A percentile compares a stretch with the other conserved stretches of the same genome.
Conservation (phyloP, 2,329 filamentous ascomycete species). For the Magnaporthiopsis rhizophila region DNA sequence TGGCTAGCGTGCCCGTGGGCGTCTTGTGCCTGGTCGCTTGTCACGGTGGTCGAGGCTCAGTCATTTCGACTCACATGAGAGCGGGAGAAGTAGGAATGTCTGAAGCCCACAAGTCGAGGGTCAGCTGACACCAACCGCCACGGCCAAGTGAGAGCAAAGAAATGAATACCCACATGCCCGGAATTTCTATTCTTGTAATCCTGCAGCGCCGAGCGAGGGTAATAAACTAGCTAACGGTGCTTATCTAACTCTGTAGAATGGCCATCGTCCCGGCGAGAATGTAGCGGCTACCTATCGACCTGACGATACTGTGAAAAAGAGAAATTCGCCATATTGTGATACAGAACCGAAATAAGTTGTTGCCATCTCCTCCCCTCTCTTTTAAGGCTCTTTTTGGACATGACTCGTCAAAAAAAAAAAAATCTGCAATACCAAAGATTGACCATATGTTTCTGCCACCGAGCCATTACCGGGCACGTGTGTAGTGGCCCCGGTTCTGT, state of each 20-base stretch:
- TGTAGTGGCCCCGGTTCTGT: slow-evolving; percentile 59
- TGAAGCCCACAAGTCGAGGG: background rate
- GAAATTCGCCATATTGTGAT: background rate
- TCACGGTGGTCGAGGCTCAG: background rate
- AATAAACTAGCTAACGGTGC: background rate
- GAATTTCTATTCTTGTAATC: background rate
- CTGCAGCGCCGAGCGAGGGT: background rate
- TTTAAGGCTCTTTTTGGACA: background rate
- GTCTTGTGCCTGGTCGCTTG: background rate
- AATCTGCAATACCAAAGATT: no score
- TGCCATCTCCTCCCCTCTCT: background rate
- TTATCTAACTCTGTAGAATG: background rate
- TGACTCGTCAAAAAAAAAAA: background rate
- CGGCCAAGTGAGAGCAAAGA: background rate
- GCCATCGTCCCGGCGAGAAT: background rate
- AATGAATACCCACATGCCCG: background rate
- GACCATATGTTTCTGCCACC: background rate
- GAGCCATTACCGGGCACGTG: slow-evolving; percentile 34
- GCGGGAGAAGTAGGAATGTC: background rate
- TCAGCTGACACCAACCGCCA: background rate
- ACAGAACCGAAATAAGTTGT: background rate
- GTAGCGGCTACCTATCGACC: background rate
- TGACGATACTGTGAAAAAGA: background rate
- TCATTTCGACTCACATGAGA: background rate
- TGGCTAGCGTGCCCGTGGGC: background rate